Base-by-base conservation (phyloP, 1,139 yeast genomes). In the Diutina ranongensis region DNA sequence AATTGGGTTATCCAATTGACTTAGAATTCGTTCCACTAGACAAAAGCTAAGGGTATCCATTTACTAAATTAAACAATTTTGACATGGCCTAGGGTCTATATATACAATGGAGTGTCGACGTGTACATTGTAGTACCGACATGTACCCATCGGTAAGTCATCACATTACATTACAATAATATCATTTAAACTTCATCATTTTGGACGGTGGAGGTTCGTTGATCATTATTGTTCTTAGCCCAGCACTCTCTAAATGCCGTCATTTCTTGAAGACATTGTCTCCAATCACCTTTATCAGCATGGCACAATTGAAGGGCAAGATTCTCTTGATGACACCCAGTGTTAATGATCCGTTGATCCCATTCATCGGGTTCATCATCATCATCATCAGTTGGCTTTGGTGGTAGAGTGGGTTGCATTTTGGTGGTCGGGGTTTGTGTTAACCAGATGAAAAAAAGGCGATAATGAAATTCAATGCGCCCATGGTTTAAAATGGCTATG, bases 221-320 rank as follows among this genome's bases (percentile, higher is more conserved):
- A 58, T 80, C 70, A 56, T 83, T 83, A 49, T 72, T 68, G 57
- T 78, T 71, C 16, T 51, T 60, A 8, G 63, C 74, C 94, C 94
- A 83, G 61, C 94, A 83, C 54, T 74, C 68, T 46, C 75, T 69
- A 57, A 83, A 82, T 1, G 76, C 83, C 41, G 69, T 68, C 84
- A 83, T 78, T 67, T 83, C 89, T 28, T 66, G 62, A 2, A 74
- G 53, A 53, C 94, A 83, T 57, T 78, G 65, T 51, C 94, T 65
- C 94, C 94, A 83, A 58, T 83, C 94, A 3, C 82, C 80, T 0
- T 78, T 81, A 52, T 83, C 92, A 7, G 89, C 88, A 57, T 82
- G 89, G 52, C 94, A 83, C 28, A 83, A 60, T 52, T 80, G 87
- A 25, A 83, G 62, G 33, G 72, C 74, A 52, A 80, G 59, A 55